phyloP scores from a whole-genome alignment of 352 stramenopile genomes.

The Globisporangium viniferum region DNA sequence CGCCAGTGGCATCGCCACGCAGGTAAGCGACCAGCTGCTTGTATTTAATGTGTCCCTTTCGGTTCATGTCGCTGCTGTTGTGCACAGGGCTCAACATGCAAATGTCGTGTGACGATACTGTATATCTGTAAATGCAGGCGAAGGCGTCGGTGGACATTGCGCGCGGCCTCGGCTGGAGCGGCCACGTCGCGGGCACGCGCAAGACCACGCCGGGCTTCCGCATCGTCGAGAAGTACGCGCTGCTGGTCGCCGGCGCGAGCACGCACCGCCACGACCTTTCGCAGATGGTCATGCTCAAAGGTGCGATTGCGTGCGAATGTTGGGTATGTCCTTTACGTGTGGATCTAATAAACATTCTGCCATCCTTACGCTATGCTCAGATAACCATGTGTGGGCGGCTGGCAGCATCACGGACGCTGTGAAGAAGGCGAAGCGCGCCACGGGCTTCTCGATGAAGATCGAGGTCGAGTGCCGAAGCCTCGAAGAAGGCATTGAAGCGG shows the following conservation, averaged over 20 bases:
- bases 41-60: neutral
- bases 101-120: neutral
- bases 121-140: constrained; percentile 18
- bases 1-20: constrained; percentile 94
- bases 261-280: constrained; percentile 96
- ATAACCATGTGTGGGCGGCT: constrained; percentile 98
- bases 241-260: constrained; percentile 93
- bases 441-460: constrained; percentile 98
- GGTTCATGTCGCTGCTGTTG: neutral
- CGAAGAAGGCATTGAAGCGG: constrained; percentile 93
- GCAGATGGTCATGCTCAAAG: constrained; percentile 99
- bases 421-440: constrained; percentile 85
- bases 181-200: constrained; percentile 94
- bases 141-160: constrained; percentile 63
- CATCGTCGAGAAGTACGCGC: constrained; percentile 98
- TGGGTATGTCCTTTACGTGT: neutral
- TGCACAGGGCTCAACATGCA: neutral
- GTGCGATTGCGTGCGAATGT: constrained; percentile 12
- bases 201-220: constrained; percentile 99
- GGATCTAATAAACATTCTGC: neutral
- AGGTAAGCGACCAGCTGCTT: constrained; percentile 12
- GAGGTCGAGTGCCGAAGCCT: constrained; percentile 96
- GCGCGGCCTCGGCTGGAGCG: constrained; percentile 82
- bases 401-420: constrained; percentile 96
- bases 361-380: constrained; percentile 24